These are phyloP conservation scores for Entomortierella lignicola DNA, from an alignment of 192 early-diverging fungal species.

Conservation along the genomic window DNA sequence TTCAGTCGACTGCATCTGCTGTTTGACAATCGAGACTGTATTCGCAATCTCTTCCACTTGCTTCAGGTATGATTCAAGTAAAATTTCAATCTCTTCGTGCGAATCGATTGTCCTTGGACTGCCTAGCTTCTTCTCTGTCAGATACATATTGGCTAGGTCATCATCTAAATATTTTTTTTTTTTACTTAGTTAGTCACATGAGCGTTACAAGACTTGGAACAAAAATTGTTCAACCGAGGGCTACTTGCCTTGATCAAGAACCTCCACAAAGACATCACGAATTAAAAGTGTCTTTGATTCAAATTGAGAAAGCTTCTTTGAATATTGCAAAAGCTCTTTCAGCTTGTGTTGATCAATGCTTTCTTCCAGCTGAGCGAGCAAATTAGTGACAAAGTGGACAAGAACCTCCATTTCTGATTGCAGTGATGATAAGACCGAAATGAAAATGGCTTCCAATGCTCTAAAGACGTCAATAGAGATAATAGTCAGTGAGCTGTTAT, in stretches of 20 bases:
- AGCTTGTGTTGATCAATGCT: constrained; percentile 79
- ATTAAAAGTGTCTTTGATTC: constrained; percentile 80
- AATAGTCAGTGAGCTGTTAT: neutral
- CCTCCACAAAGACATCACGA: constrained; percentile 81
- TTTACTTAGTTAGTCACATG: too few relatives aligned
- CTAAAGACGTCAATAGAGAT: constrained; percentile 50
- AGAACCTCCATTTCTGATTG: constrained; percentile 79
- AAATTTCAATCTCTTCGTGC: constrained; percentile 90
- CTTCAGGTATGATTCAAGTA: constrained; percentile 91
- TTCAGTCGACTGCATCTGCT: constrained; percentile 82
- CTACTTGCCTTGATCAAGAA: constrained; percentile 74
- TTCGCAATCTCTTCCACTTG: constrained; percentile 87
- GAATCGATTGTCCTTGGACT: constrained; percentile 66
- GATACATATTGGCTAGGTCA: constrained; percentile 90
- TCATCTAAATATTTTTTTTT: constrained; percentile 73
- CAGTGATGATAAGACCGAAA: constrained; percentile 73
- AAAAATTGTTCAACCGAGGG: neutral
- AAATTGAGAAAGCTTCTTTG: constrained; percentile 84
- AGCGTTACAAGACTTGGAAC: too few relatives aligned
- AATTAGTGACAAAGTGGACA: constrained; percentile 69
- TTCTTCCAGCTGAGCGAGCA: constrained; percentile 78
- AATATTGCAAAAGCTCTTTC: constrained; percentile 80
- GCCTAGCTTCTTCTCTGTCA: constrained; percentile 82
- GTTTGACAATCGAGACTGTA: constrained; percentile 72
- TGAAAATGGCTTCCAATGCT: constrained; percentile 85